Conservation (phyloP, 2,329 filamentous ascomycete species). For the Gnomoniopsis smithogilvyi region DNA sequence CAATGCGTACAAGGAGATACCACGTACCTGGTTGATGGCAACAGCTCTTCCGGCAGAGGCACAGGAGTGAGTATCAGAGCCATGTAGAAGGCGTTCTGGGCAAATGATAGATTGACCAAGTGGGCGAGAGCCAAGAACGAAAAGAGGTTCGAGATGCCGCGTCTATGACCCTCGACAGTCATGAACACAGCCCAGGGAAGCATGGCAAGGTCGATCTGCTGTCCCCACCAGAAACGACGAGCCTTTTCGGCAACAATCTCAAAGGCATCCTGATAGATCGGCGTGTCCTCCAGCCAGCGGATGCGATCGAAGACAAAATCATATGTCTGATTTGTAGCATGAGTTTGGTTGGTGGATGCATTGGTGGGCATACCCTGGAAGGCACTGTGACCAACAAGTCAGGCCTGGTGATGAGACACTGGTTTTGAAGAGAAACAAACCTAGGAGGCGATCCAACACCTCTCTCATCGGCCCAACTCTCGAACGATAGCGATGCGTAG, state of each 20-base stretch:
- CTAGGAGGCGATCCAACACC: slow-evolving; percentile 27
- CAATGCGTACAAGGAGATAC: background rate
- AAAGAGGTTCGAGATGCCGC: slow-evolving; percentile 51
- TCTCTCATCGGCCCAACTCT: slow-evolving; percentile 35
- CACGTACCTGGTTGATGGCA: slow-evolving; percentile 27
- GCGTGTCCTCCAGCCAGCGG: slow-evolving; percentile 52
- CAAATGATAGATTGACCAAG: slow-evolving; percentile 57
- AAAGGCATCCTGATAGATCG: slow-evolving; percentile 49
- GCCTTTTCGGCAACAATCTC: slow-evolving; percentile 52
- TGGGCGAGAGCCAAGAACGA: slow-evolving; percentile 59
- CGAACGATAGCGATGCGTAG: slow-evolving; percentile 33
- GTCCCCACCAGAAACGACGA: slow-evolving; percentile 59
- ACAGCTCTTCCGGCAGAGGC: slow-evolving; percentile 33
- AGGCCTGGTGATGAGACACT: background rate
- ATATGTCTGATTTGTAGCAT: background rate
- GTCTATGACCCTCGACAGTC: slow-evolving; percentile 55
- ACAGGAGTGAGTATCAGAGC: slow-evolving; percentile 54
- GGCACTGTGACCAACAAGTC: background rate
- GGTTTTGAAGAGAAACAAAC: slow-evolving; percentile 18
- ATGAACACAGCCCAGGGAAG: slow-evolving; percentile 55
- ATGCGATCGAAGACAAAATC: slow-evolving; percentile 33
- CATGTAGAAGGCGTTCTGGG: slow-evolving; percentile 62
- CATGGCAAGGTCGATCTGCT: slow-evolving; percentile 54
- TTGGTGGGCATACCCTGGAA: slow-evolving; percentile 3
- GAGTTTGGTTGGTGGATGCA: background rate